Evolutionary conservation across 2,329 filamentous ascomycete species (phyloP).

Genomic region (Chrysoporthe puriensis): DNA sequence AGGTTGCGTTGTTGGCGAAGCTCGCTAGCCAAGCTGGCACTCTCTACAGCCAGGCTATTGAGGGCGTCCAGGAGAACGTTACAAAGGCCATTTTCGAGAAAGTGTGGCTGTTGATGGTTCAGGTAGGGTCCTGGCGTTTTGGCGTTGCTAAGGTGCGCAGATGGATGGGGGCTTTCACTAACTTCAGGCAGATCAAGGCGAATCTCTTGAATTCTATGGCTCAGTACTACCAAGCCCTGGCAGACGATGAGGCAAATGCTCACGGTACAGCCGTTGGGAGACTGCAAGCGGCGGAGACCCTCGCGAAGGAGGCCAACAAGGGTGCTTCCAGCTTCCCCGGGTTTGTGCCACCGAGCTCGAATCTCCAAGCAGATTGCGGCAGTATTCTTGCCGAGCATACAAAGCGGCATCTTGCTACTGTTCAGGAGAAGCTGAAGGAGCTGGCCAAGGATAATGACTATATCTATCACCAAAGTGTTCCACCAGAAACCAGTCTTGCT

Average conservation of each 20-base stretch:
- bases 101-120: conserved; percentile 82
- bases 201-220: conserved; percentile 83
- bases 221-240: conserved; percentile 90
- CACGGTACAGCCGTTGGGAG: conserved; percentile 85
- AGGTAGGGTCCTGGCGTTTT: conserved; percentile 57
- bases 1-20: conserved; percentile 88
- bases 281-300: conserved; percentile 77
- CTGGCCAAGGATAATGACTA: conserved; percentile 94
- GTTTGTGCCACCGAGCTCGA: conserved; percentile 78
- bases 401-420: conserved; percentile 77
- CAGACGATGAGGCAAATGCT: conserved; percentile 85
- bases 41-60: conserved; percentile 83
- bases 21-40: conserved; percentile 88
- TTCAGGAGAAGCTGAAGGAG: conserved; percentile 79
- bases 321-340: conserved; percentile 79
- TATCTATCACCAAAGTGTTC: conserved; percentile 94
- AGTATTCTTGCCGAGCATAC: conserved; percentile 75
- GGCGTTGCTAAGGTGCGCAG: too few relatives aligned
- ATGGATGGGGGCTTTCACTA: conserved; percentile 22
- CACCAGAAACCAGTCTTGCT: conserved; percentile 79
- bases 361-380: conserved; percentile 80
- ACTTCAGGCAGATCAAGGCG: conserved; percentile 66
- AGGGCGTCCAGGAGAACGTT: conserved; percentile 92
- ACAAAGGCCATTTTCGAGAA: conserved; percentile 91
- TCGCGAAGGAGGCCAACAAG: conserved; percentile 77